Percentiles rank a stretch among this genome's conserved stretches.
These are phyloP conservation scores for Globisporangium splendens DNA, from an alignment of 352 stramenopile species.

Conservation along the genomic window DNA sequence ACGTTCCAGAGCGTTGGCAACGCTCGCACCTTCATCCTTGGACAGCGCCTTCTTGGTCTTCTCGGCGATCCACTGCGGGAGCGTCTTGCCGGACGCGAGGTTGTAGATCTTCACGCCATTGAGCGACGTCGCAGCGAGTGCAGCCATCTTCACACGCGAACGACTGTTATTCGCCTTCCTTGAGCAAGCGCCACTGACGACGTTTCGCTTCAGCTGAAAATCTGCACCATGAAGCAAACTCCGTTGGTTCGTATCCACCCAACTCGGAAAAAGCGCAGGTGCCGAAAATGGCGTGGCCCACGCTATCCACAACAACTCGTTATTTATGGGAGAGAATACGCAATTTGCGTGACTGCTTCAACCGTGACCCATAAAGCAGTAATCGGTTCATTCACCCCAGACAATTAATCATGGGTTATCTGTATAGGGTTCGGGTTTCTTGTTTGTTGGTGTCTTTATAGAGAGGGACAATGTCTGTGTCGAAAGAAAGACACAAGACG, in stretches of 20 bases:
- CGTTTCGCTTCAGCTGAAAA: constrained; percentile 11
- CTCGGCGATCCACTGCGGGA: constrained; percentile 94
- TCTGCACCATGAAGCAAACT: background rate
- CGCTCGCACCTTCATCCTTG: constrained; percentile 52
- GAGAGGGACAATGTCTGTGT: too few species aligned
- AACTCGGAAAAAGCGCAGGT: background rate
- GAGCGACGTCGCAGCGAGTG: constrained; percentile 78
- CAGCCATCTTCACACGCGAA: constrained; percentile 47
- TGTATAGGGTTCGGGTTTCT: too few species aligned
- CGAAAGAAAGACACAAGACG: too few species aligned
- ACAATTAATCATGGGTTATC: too few species aligned
- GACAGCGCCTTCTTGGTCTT: constrained; percentile 78
- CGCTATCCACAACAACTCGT: background rate
- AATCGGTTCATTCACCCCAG: too few species aligned
- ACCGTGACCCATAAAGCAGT: too few species aligned
- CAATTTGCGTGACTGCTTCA: too few species aligned
- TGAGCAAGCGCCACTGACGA: constrained; percentile 3
- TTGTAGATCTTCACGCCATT: constrained; percentile 96
- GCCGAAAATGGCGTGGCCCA: background rate
- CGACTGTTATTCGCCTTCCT: too few species aligned
- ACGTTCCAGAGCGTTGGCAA: background rate
- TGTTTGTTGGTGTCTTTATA: too few species aligned
- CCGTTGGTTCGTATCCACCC: constrained; percentile 1
- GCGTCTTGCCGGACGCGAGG: constrained; percentile 90
- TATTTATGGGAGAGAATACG: too few species aligned